Conservation (phyloP, 768 basidiomycete genomes). For the Pisolithus orientalis region DNA sequence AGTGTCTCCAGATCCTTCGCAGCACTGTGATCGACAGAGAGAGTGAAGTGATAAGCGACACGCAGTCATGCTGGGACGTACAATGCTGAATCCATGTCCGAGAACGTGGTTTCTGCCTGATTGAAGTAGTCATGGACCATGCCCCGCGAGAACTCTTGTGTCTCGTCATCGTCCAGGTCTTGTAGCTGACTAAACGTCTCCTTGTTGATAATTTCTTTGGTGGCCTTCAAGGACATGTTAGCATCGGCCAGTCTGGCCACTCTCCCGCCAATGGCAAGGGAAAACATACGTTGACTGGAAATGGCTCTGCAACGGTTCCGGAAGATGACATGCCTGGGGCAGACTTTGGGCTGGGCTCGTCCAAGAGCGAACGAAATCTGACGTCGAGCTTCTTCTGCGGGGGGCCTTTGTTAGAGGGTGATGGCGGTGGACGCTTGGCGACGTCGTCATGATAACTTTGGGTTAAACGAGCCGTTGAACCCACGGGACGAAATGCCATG, state of each 20-base stretch:
- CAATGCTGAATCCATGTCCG: constrained; percentile 72
- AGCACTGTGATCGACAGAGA: constrained; percentile 32
- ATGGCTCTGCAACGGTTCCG: background rate
- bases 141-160: constrained; percentile 64
- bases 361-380: constrained; percentile 26
- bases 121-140: constrained; percentile 79
- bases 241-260: background rate
- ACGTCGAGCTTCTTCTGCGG: constrained; percentile 26
- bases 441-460: constrained; percentile 17
- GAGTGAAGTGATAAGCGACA: constrained; percentile 8
- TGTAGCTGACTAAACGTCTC: constrained; percentile 81
- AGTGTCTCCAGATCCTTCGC: constrained; percentile 58
- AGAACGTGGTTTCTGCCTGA: constrained; percentile 75
- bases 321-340: background rate
- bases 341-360: constrained; percentile 13
- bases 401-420: constrained; percentile 26
- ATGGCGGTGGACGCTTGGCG: constrained; percentile 26
- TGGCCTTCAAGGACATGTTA: constrained; percentile 3
- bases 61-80: constrained; percentile 38
- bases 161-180: constrained; percentile 86
- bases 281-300: too few relatives aligned
- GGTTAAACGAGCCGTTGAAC: constrained; percentile 23
- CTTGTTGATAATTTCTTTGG: constrained; percentile 54
- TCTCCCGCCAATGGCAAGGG: too few relatives aligned
- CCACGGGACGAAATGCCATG: constrained; percentile 25